Evolutionary conservation across 2,329 filamentous ascomycete genomes (phyloP).

Genomic region (Passalora sequoiae): DNA sequence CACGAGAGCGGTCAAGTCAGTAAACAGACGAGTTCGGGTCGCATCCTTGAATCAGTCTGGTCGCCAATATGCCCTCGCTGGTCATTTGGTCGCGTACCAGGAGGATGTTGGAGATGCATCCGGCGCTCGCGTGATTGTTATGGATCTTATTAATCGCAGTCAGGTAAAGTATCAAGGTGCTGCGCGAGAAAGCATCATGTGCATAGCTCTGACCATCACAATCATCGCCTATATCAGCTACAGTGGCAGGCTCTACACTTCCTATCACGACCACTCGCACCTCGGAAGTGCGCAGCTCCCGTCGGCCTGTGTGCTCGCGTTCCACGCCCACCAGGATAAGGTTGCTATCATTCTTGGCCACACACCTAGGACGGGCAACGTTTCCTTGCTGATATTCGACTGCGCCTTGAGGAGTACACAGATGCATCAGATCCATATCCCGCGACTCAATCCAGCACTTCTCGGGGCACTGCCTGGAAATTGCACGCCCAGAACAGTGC

Average conservation of each 20-base stretch:
- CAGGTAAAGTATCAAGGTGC: neutral
- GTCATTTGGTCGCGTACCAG: neutral
- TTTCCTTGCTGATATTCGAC: neutral
- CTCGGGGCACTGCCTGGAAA: neutral
- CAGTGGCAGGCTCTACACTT: slow-evolving; percentile 3
- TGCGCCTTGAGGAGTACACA: neutral
- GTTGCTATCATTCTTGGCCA: neutral
- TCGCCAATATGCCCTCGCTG: neutral
- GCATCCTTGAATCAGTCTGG: too few relatives aligned
- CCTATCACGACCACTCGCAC: neutral
- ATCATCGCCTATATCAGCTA: slow-evolving; percentile 4
- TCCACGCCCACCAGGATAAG: neutral
- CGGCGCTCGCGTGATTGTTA: neutral
- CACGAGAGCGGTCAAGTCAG: neutral
- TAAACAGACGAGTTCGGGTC: neutral
- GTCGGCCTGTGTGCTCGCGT: neutral
- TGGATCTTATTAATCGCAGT: neutral
- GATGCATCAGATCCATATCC: neutral
- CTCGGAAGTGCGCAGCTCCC: neutral
- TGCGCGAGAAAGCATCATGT: slow-evolving; percentile 1
- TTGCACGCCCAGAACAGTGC: neutral
- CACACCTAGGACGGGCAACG: neutral
- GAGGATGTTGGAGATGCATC: too few relatives aligned
- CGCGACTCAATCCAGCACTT: neutral
- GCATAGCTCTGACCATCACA: neutral